Base-by-base conservation (phyloP, 495 filamentous ascomycete genomes). In the Amphirosellinia nigrospora region DNA sequence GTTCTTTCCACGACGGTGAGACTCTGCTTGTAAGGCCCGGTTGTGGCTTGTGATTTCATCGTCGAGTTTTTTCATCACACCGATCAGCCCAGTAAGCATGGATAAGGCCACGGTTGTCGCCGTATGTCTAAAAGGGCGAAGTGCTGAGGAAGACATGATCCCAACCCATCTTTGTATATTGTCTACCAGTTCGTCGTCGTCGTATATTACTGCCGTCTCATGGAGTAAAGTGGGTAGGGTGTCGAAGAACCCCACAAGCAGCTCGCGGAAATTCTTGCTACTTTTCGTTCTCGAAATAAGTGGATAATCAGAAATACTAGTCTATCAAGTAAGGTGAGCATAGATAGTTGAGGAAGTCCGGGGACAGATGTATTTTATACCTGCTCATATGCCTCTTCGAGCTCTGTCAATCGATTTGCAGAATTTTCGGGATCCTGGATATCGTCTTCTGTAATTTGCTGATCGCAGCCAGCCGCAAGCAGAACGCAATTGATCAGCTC, bases 51-150 rank as follows among this genome's bases (percentile, higher is more conserved):
- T 91, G 70, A 86, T 82, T 38, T 81, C 78, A 21, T 81, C 79
- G 66, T 89, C 87, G 28, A 91, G 90, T 46, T 89, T 93, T 55
- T 92, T 91, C 50, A 91, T 86, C 3, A 86, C 89, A 4, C 91
- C 89, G 16, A 89, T 88, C 36, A 99, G 81, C 0, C 89, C 84
- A 58, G 84, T 92, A 58, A 91, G 88, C 69, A 97, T 90, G 26
- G 90, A 85, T 36, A 98, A 83, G 3, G 91, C 88, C 16, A 93
- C 87, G 6, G 97, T 86, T 1, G 95, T 97, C 2, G 94, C 90
- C 0, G 96, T 99, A 78, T 98, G 96, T 64, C 96, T 86, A 79
- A 99, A 97, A 6, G 96, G 94, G 26, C 96, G 89, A 48, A 92
- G 89, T 1, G 84, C 81, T 0, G 93, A 92, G 10, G 92, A 94